These are phyloP conservation scores for Westerdykella sp. DNA, from an alignment of 2,329 filamentous ascomycete species.

Conservation along the genomic window DNA sequence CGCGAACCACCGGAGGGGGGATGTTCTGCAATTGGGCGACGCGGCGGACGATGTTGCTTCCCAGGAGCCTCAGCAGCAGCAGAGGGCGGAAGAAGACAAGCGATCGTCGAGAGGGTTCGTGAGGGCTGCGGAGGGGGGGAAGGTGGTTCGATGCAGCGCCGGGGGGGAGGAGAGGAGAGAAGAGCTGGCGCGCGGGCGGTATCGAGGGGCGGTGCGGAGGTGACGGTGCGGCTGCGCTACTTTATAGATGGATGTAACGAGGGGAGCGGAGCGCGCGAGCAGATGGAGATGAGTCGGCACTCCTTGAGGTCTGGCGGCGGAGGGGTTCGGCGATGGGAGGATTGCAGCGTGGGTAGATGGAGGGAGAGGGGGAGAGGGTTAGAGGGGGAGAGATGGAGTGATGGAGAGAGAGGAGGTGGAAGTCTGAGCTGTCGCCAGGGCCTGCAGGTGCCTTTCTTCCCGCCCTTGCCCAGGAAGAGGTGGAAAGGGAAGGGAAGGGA, in stretches of 20 bases:
- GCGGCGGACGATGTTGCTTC: too few species aligned
- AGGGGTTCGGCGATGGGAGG: too few species aligned
- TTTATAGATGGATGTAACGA: background rate
- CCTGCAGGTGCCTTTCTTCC: too few species aligned
- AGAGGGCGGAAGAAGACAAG: background rate
- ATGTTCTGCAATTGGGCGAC: background rate
- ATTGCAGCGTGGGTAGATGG: too few species aligned
- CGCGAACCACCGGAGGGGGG: background rate
- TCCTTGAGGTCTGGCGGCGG: background rate
- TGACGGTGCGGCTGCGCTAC: background rate
- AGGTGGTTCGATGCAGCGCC: background rate
- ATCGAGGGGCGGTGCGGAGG: background rate
- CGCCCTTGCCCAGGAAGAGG: too few species aligned
- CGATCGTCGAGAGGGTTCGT: too few species aligned
- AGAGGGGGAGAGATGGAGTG: conserved; percentile 11
- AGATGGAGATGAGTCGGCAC: conserved; percentile 2
- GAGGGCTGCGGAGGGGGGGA: background rate
- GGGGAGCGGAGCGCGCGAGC: background rate
- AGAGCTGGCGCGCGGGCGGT: background rate
- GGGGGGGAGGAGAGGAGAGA: background rate
- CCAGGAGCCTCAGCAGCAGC: too few species aligned
- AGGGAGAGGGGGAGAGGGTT: background rate
- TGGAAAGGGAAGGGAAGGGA: too few species aligned
- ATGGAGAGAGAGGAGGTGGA: background rate
- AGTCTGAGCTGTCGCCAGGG: background rate